These are phyloP conservation scores for Huiozyma naganishii DNA, from an alignment of 805 yeast genomes.

Conservation along the genomic window DNA sequence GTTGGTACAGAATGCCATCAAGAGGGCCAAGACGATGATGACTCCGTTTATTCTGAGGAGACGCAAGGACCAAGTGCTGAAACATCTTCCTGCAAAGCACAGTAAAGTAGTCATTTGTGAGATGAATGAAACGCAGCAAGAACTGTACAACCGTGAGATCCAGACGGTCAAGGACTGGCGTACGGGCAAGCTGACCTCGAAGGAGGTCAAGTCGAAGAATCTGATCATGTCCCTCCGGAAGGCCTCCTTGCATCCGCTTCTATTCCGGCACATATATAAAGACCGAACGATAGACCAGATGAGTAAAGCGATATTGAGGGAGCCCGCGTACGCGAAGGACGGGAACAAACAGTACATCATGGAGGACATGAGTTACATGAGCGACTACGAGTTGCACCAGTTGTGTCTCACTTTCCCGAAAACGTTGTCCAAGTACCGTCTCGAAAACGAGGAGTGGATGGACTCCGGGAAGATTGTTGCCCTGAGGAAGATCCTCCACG, in stretches of 20 bases:
- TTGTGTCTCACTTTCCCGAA: slow-evolving; percentile 64
- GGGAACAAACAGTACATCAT: slow-evolving; percentile 69
- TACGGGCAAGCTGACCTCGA: slow-evolving; percentile 21
- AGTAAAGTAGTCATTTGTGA: slow-evolving; percentile 58
- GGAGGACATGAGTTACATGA: slow-evolving; percentile 94
- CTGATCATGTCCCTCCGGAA: slow-evolving; percentile 82
- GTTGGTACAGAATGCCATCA: slow-evolving; percentile 81
- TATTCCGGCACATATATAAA: slow-evolving; percentile 58
- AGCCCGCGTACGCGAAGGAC: slow-evolving; percentile 56
- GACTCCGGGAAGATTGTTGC: slow-evolving; percentile 64
- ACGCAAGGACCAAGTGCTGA: slow-evolving; percentile 81
- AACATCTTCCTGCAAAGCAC: slow-evolving; percentile 73
- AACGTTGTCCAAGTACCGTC: slow-evolving; percentile 43
- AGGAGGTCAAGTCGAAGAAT: slow-evolving; percentile 37
- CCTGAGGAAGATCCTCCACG: slow-evolving; percentile 46
- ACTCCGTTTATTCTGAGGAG: slow-evolving; percentile 92
- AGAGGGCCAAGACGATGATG: slow-evolving; percentile 95
- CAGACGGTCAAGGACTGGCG: slow-evolving; percentile 29
- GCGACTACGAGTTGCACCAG: slow-evolving; percentile 75
- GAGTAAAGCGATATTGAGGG: slow-evolving; percentile 72
- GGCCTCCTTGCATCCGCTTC: slow-evolving; percentile 84
- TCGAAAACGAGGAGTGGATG: slow-evolving; percentile 46
- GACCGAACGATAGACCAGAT: slow-evolving; percentile 48
- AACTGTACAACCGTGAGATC: slow-evolving; percentile 53
- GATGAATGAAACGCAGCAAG: slow-evolving; percentile 41